phyloP scores from a whole-genome alignment of 208 protist genomes.

The Wallacemonas sp. region DNA sequence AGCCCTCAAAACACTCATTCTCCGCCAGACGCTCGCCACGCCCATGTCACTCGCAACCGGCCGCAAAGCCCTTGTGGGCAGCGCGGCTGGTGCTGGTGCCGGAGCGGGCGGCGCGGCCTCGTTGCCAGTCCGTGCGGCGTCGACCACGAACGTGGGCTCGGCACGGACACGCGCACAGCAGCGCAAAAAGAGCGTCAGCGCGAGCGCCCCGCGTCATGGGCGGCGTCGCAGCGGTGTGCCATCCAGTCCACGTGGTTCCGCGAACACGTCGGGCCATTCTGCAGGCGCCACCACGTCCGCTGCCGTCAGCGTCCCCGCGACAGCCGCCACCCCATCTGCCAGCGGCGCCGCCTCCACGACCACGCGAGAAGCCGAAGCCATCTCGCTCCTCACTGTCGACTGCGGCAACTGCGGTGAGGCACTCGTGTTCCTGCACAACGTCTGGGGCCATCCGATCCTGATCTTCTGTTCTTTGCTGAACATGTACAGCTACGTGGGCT shows the following conservation, averaged over 20 bases:
- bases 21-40: constrained; percentile 48
- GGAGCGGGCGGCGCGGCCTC: not conserved
- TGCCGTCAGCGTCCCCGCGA: not conserved
- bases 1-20: constrained; percentile 59
- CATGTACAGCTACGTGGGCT: constrained; percentile 73
- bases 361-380: constrained; percentile 49
- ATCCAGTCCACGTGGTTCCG: too few species aligned
- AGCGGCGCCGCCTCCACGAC: constrained; percentile 13
- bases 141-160: not conserved
- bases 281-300: not conserved
- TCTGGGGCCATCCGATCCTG: constrained; percentile 70
- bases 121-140: not conserved
- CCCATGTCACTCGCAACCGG: constrained; percentile 35
- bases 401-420: constrained; percentile 56
- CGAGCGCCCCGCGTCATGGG: not conserved
- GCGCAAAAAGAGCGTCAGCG: not conserved
- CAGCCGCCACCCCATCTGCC: not conserved
- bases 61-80: not conserved
- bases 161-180: not conserved
- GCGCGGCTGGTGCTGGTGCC: constrained; percentile 1
- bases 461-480: constrained; percentile 53
- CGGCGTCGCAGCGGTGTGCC: not conserved
- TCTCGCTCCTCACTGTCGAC: constrained; percentile 71
- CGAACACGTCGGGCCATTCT: too few species aligned
- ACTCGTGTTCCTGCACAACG: constrained; percentile 76